Conservation (phyloP, 495 filamentous ascomycete genomes). For the Penicillium argentinense region DNA sequence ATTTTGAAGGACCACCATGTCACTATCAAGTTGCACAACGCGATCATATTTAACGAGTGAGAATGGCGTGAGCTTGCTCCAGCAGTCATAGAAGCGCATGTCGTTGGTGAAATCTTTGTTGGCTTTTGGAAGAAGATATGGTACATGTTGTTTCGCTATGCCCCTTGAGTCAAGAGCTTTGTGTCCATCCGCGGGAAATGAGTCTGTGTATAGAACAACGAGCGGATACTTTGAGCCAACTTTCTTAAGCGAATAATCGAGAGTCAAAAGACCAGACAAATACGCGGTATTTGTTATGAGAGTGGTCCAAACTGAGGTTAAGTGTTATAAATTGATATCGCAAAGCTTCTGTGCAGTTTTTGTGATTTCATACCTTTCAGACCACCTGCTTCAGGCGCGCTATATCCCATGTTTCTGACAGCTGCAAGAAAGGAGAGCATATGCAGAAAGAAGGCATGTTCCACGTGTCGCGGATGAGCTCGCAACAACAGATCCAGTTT, state of each 20-base stretch:
- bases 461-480: background rate
- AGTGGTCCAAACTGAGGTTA: conserved; percentile 71
- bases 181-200: conserved; percentile 61
- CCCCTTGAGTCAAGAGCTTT: conserved; percentile 60
- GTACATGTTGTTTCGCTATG: conserved; percentile 61
- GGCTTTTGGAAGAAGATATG: conserved; percentile 59
- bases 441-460: background rate
- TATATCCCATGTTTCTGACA: background rate
- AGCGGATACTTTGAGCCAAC: conserved; percentile 64
- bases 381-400: background rate
- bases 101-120: conserved; percentile 60
- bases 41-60: conserved; percentile 67
- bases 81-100: conserved; percentile 77
- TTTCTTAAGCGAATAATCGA: conserved; percentile 65
- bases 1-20: conserved; percentile 75
- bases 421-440: background rate
- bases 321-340: background rate
- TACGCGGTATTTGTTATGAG: conserved; percentile 76
- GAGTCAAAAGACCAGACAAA: conserved; percentile 69
- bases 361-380: background rate
- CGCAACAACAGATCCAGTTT: background rate
- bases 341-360: background rate
- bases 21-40: conserved; percentile 77
- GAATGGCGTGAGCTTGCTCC: conserved; percentile 81
- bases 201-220: conserved; percentile 74